These are phyloP conservation scores for Chamaenerion angustifolium DNA, from an alignment of 345 rosid genomes.

Conservation along the genomic window DNA sequence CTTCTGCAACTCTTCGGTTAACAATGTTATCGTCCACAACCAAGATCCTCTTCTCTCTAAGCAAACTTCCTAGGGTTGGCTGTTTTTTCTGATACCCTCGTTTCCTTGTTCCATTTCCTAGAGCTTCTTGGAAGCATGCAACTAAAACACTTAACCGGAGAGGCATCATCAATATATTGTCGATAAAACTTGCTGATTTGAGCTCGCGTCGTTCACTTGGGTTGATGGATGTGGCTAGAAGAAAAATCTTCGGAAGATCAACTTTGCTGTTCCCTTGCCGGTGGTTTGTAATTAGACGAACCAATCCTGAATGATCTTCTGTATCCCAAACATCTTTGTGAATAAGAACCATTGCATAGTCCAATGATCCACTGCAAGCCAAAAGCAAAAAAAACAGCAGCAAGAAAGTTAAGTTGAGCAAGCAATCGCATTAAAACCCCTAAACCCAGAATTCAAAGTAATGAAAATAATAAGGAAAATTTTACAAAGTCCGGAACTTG, in stretches of 20 bases:
- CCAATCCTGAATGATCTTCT: conserved; percentile 24
- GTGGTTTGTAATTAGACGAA: conserved; percentile 17
- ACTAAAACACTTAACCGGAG: conserved; percentile 53
- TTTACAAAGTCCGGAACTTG: no score
- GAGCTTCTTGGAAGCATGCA: conserved; percentile 61
- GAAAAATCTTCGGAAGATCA: conserved; percentile 35
- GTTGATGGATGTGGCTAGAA: conserved; percentile 32
- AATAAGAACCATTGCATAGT: conserved; percentile 41
- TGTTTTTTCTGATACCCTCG: conserved; percentile 29
- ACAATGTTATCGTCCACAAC: conserved; percentile 89
- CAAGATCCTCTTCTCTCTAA: conserved; percentile 50
- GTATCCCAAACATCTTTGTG: conserved; percentile 70
- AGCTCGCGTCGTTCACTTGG: conserved; percentile 33
- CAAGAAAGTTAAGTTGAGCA: background rate
- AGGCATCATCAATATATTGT: conserved; percentile 58
- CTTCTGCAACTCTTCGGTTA: conserved; percentile 91
- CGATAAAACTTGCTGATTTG: conserved; percentile 36
- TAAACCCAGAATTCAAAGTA: no score
- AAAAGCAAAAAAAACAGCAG: background rate
- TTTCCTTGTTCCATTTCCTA: conserved; percentile 43
- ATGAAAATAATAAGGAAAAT: no score
- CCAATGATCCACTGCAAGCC: conserved; percentile 19
- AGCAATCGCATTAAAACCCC: no score
- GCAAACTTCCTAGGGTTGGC: conserved; percentile 34
- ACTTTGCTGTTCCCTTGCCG: background rate